These are phyloP conservation scores for Leccinum variabile DNA, from an alignment of 1,284 basidiomycete genomes.

Conservation along the genomic window DNA sequence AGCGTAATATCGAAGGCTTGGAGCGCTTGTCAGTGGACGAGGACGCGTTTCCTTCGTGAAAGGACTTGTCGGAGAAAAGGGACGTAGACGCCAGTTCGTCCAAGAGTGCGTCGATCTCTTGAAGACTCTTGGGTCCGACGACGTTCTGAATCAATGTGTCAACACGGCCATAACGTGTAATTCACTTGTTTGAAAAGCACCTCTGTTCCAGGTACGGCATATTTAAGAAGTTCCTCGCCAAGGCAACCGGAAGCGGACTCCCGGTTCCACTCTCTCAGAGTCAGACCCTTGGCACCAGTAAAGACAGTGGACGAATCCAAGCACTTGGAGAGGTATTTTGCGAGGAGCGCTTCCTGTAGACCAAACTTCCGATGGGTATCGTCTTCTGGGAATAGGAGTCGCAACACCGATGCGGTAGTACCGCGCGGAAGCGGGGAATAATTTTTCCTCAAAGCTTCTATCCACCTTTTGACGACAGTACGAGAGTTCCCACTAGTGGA, in stretches of 20 bases:
- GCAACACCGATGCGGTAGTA: conserved; percentile 59
- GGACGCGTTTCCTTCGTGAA: conserved; percentile 24
- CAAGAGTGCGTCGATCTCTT: conserved; percentile 62
- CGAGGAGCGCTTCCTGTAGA: conserved; percentile 71
- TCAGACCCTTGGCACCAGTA: conserved; percentile 13
- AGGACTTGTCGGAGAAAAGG: conserved; percentile 51
- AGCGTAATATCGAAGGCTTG: conserved; percentile 44
- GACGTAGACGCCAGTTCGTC: conserved; percentile 72
- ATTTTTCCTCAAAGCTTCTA: conserved; percentile 40
- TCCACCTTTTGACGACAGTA: conserved; percentile 49
- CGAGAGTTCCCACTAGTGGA: conserved; percentile 29
- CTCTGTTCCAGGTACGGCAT: conserved; percentile 30
- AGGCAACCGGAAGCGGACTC: conserved; percentile 61
- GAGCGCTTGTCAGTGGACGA: conserved; percentile 33
- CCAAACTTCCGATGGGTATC: conserved; percentile 70
- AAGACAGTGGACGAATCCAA: conserved; percentile 45
- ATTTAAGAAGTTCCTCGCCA: conserved; percentile 59
- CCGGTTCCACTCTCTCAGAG: conserved; percentile 52
- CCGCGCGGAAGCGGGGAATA: conserved; percentile 49
- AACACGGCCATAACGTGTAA: conserved; percentile 4
- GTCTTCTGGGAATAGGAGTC: conserved; percentile 80
- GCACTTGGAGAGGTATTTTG: conserved; percentile 50
- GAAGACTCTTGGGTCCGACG: conserved; percentile 41
- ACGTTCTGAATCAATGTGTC: conserved; percentile 21
- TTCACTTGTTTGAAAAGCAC: conserved; percentile 2